Percentiles rank a stretch among this genome's conserved stretches.
These are phyloP conservation scores for Dioscorea cayenensis DNA, from an alignment of 116 monocot genomes.

Conservation along the genomic window DNA sequence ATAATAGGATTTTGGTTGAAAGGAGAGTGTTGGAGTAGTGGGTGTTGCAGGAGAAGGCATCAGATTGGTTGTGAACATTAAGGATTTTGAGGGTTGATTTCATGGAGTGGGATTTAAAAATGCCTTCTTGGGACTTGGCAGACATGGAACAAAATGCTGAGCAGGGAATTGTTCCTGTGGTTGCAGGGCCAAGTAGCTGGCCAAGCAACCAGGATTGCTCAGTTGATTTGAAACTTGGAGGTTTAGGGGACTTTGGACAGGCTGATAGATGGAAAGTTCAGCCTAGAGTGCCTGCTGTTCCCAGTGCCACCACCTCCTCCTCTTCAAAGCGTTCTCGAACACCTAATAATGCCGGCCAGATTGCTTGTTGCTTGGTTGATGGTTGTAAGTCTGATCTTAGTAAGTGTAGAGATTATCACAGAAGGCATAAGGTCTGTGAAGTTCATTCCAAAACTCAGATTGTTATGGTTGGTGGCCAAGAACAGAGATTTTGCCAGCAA, in stretches of 20 bases:
- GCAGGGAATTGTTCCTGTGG: constrained; percentile 16
- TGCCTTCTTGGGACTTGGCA: constrained; percentile 34
- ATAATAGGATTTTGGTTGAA: constrained; percentile 4
- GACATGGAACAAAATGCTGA: constrained; percentile 27
- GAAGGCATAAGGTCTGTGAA: constrained; percentile 88
- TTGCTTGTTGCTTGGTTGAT: constrained; percentile 55
- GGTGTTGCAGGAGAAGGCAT: constrained; percentile 1
- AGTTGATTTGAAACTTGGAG: constrained; percentile 68
- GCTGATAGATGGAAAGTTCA: constrained; percentile 24
- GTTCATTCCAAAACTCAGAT: constrained; percentile 79
- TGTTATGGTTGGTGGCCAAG: constrained; percentile 62
- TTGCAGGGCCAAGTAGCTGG: neutral
- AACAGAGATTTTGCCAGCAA: constrained; percentile 93
- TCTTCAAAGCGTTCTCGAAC: constrained; percentile 39
- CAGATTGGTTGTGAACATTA: too few relatives aligned
- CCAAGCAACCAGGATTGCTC: constrained; percentile 28
- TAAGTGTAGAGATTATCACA: constrained; percentile 72
- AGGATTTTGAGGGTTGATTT: neutral
- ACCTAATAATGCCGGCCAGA: constrained; percentile 29
- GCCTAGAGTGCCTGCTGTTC: neutral
- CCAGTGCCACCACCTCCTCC: constrained; percentile 9
- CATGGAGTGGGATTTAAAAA: constrained; percentile 65
- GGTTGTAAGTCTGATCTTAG: constrained; percentile 76
- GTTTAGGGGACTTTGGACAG: constrained; percentile 28
- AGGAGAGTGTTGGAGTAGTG: neutral